phyloP scores from a whole-genome alignment of 2,329 filamentous ascomycete species.

The Trichoderma aggressivum region DNA sequence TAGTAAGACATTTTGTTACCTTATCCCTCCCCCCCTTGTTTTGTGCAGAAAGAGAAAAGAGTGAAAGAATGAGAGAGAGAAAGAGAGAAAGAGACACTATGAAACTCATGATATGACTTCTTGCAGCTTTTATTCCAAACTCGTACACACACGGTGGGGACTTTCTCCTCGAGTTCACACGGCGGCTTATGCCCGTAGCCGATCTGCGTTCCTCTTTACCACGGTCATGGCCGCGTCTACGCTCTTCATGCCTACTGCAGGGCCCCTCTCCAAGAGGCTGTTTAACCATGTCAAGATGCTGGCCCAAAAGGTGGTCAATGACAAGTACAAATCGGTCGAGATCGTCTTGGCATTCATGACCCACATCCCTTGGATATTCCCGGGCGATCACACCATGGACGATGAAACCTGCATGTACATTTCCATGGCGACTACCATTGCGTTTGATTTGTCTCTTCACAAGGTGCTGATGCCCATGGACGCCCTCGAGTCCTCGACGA shows the following conservation, averaged over 20 bases:
- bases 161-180: slow-evolving; percentile 67
- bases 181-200: slow-evolving; percentile 59
- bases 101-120: slow-evolving; percentile 1
- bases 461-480: slow-evolving; percentile 61
- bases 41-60: background rate
- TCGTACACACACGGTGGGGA: slow-evolving; percentile 72
- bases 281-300: slow-evolving; percentile 62
- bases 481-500: slow-evolving; percentile 44
- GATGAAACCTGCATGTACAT: slow-evolving; percentile 72
- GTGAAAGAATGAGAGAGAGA: too few species aligned
- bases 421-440: slow-evolving; percentile 65
- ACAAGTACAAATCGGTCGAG: slow-evolving; percentile 65
- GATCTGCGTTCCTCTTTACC: slow-evolving; percentile 69
- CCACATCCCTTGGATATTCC: slow-evolving; percentile 73
- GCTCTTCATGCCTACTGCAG: slow-evolving; percentile 61
- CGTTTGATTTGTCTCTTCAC: slow-evolving; percentile 66
- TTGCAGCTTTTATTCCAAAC: slow-evolving; percentile 62
- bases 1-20: background rate
- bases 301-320: slow-evolving; percentile 58
- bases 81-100: background rate
- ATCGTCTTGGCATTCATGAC: slow-evolving; percentile 74
- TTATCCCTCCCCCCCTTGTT: background rate
- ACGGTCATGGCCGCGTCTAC: slow-evolving; percentile 67
- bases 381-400: slow-evolving; percentile 63
- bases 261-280: slow-evolving; percentile 62